Evolutionary conservation across 2,329 filamentous ascomycete genomes (phyloP), one percentile per base, ranked within the genome.

Genomic region (Metarhizium album): DNA sequence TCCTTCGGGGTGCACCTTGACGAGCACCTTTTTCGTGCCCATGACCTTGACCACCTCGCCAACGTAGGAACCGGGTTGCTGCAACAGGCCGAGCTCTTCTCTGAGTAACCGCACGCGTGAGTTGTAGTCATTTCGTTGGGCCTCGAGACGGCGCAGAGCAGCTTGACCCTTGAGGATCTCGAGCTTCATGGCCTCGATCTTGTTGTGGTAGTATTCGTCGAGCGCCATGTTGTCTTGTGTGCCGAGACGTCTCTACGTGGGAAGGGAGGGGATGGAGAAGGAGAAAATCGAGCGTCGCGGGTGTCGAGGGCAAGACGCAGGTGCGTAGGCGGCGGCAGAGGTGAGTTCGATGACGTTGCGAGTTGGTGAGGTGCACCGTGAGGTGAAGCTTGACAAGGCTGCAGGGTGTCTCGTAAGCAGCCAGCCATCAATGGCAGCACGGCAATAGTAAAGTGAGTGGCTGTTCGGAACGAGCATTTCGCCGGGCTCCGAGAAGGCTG

Each of bases 1-100:
- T 64, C 93, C 93, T 71, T 98, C 93, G 9, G 93, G 93, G 70
- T 98, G 93, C 62, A 98, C 93, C 74, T 98, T 98, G 61, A 98
- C 93, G 53, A 98, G 77, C 48, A 98, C 90, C 77, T 98, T 97
- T 75, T 98, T 98, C 51, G 93, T 98, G 66, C 91, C 84, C 93
- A 98, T 98, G 52, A 97, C 93, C 79, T 97, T 98, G 66, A 98
- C 93, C n/a, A 98, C 93, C 73, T 98, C 93, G 53, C 93, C 93
- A 33, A 98, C 93, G 66, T 98, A 98, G 20, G 91, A 97, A 40
- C 93, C 93, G 3, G 93, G 93, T 70, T 98, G 93, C 72, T 98
- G 93, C 57, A 98, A 76, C 62, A 98, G 76, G 49, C 93, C 93
- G 22, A 98, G 80, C 76, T 98, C 93, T 74, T 98, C 93, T 62